Base-by-base conservation (phyloP, 495 filamentous ascomycete species). In the Acidiella bohemica region DNA sequence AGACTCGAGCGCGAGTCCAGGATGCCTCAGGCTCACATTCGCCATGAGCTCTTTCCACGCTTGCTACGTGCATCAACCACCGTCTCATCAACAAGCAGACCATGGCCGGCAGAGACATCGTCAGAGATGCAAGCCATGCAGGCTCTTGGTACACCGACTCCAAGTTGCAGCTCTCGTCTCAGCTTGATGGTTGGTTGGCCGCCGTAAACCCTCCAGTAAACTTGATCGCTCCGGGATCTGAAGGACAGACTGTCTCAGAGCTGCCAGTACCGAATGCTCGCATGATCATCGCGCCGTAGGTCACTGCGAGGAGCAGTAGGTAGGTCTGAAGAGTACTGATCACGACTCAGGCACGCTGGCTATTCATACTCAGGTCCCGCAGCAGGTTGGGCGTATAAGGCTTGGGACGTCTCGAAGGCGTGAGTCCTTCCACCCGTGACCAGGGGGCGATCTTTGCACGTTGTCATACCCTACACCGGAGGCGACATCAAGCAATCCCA, bases 281-380 rank as follows among this genome's bases (percentile, higher is more conserved):
- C 64, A 67, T 92, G 4, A 86, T 99, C 49, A 95, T 99, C 53
- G 87, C 86, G 46, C 90, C 90, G 92, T 96, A 76, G 66, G 86
- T 43, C 16, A 0, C 26, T 2, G 6, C 31, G 27, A 17, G 26
- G 17, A 40, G 19, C 13, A 19, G n/a, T n/a, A n/a, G n/a, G n/a
- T n/a, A n/a, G n/a, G n/a, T n/a, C n/a, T n/a, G n/a, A n/a, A n/a
- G n/a, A n/a, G n/a, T 17, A 19, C 54, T 59, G 51, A 60, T 26
- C 47, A 36, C 24, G 17, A 32, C 41, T 17, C 45, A 96, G 90
- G 44, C 90, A 99, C 59, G 90, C 92, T 39, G 92, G 90, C 21
- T 99, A 93, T 67, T 70, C 81, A 3, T 99, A 95, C 63, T 96
- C 88, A 12, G 90, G 90, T 22, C 76, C 85, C 20, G 84, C 84